Base-by-base conservation (phyloP, 108 stramenopile genomes). In the Stephanodiscus triporus region DNA sequence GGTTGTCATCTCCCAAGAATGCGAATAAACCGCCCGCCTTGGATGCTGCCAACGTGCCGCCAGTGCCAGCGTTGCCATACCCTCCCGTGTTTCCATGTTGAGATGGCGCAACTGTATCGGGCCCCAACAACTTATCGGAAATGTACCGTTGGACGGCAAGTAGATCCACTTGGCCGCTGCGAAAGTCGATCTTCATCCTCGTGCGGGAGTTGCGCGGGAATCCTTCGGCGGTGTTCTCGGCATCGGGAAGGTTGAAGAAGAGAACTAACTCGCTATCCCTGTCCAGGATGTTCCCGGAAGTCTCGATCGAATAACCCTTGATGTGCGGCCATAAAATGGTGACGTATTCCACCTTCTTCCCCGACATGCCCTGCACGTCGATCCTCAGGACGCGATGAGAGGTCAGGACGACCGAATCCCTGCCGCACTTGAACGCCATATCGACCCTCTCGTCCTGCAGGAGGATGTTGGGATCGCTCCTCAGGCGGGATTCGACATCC, bases 291-390 rank as follows among this genome's bases (percentile, higher is more conserved):
- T 82, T 85, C 2, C 90, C 90, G 30, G 90, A 88, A 17, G 88
- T 91, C 74, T 91, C 85, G 13, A 91, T 40, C 19, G 88, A 85
- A 63, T 77, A 88, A 66, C 83, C 90, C 42, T 80, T 85, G 76
- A 91, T 86, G 9, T 76, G 47, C 13, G 71, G 70, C 84, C 84
- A 90, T 3, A 85, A 66, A 65, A 90, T 72, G 3, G 87, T 85
- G 10, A 85, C 36, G 36, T 85, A 88, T 40, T 84, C 85, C 60
- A 61, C 60, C 26, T 76, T 76, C 45, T 81, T 81, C 9, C 82
- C 85, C n/a, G 62, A 63, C 9, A 81, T 32, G 1, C 85, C 85
- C 42, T 84, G 79, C 6, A 84, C 85, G 60, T 86, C 80, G 43
- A 84, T 77, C 55, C 67, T 70, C 22, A 86, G 27, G 2, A 86